A percentile compares a stretch with the other conserved stretches of the same genome.
Conservation (phyloP, 768 basidiomycete genomes). For the Trametes elegans region DNA sequence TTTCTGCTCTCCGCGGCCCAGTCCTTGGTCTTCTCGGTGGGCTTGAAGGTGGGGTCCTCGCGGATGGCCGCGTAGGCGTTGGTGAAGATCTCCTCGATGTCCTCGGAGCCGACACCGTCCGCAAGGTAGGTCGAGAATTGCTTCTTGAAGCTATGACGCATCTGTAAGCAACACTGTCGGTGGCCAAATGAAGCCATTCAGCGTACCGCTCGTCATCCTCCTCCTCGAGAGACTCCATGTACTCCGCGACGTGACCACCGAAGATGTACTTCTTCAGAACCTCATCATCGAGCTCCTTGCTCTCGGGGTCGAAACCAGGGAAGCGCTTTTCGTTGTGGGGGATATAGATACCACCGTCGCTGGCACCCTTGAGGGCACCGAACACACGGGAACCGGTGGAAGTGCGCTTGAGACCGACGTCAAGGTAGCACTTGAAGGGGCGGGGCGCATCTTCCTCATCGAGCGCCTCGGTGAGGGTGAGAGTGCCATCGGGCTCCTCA, state of each 20-base stretch:
- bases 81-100: conserved; percentile 94
- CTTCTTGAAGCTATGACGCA: conserved; percentile 79
- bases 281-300: conserved; percentile 91
- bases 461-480: conserved; percentile 78
- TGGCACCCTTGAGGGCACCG: conserved; percentile 98
- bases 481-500: conserved; percentile 83
- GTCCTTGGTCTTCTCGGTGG: conserved; percentile 84
- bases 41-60: conserved; percentile 88
- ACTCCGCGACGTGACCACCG: conserved; percentile 97
- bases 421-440: conserved; percentile 99
- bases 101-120: conserved; percentile 92
- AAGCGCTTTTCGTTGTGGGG: conserved; percentile 98
- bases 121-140: conserved; percentile 95
- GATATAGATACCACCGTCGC: conserved; percentile 96
- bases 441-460: conserved; percentile 92
- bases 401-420: conserved; percentile 96
- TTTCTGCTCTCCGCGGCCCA: conserved; percentile 88
- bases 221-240: conserved; percentile 99
- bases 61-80: conserved; percentile 95
- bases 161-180: conserved; percentile 5
- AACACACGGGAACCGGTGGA: conserved; percentile 97
- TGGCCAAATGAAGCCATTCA: background rate
- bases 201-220: conserved; percentile 94
- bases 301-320: conserved; percentile 94
- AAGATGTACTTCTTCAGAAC: conserved; percentile 96